Percentiles rank a stretch among this genome's conserved stretches.
Conservation (phyloP, 2,329 filamentous ascomycete genomes). For the Teratosphaeria nubilosa region DNA sequence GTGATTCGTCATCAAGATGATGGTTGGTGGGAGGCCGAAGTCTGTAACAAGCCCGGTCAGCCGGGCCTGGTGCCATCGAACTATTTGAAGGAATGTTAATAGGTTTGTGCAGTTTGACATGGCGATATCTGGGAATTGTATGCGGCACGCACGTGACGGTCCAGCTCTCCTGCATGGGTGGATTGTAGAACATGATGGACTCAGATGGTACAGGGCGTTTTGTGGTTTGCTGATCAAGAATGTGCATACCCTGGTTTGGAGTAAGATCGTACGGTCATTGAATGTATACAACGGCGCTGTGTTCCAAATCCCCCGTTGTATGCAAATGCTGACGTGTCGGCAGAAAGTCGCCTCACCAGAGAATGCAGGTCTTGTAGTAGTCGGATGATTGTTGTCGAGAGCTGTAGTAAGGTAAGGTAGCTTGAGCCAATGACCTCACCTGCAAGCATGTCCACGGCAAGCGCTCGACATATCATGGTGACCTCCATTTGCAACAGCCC, state of each 20-base stretch:
- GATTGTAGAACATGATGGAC: background rate
- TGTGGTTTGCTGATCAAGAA: background rate
- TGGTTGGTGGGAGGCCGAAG: constrained; percentile 98
- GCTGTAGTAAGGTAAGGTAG: background rate
- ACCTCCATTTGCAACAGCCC: too few relatives aligned
- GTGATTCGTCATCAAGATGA: constrained; percentile 89
- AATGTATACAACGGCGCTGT: background rate
- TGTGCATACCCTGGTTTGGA: background rate
- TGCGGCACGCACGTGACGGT: background rate
- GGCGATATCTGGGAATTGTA: background rate
- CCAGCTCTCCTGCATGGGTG: background rate
- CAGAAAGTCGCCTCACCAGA: too few relatives aligned
- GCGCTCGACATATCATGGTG: background rate
- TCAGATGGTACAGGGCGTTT: background rate
- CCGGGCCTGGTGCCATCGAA: constrained; percentile 57
- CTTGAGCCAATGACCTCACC: background rate
- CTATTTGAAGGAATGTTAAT: constrained; percentile 50
- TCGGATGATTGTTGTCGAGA: background rate
- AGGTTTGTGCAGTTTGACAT: background rate
- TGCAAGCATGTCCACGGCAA: background rate
- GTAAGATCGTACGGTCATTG: background rate
- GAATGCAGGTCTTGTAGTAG: too few relatives aligned
- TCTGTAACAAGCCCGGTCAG: constrained; percentile 53
- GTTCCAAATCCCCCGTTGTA: background rate
- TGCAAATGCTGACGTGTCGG: background rate